Percentiles rank a stretch among this genome's conserved stretches.
These are phyloP conservation scores for Acacia acuminata DNA, from an alignment of 306 rosid genomes.

Conservation along the genomic window DNA sequence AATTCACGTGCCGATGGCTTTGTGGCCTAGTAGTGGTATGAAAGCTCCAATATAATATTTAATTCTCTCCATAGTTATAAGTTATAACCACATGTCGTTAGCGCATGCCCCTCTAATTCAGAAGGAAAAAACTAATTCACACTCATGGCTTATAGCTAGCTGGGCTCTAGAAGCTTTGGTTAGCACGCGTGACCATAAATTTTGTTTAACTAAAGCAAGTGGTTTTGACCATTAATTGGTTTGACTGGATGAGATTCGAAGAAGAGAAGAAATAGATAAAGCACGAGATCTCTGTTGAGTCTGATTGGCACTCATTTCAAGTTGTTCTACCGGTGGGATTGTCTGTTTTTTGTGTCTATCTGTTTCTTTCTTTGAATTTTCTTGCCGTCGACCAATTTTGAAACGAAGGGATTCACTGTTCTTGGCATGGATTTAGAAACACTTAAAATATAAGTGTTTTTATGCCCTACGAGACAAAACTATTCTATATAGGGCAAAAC, in stretches of 20 bases:
- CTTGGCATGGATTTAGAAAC: constrained; percentile 55
- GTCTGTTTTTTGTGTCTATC: constrained; percentile 75
- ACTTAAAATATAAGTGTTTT: too few species aligned
- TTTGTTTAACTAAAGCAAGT: constrained; percentile 88
- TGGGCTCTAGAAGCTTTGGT: constrained; percentile 77
- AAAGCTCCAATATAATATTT: too few species aligned
- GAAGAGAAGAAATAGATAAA: constrained; percentile 42
- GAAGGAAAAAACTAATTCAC: constrained; percentile 46
- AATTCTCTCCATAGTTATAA: too few species aligned
- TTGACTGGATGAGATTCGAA: constrained; percentile 82
- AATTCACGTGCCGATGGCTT: too few species aligned
- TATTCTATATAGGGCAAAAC: too few species aligned
- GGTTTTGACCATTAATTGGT: constrained; percentile 66
- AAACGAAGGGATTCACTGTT: constrained; percentile 77
- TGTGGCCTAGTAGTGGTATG: too few species aligned
- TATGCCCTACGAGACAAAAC: too few species aligned
- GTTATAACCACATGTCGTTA: too few species aligned
- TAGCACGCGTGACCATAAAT: constrained; percentile 64
- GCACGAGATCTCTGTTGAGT: constrained; percentile 65
- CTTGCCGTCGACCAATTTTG: constrained; percentile 74
- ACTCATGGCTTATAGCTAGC: constrained; percentile 55
- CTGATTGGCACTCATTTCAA: constrained; percentile 66
- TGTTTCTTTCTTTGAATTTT: constrained; percentile 84
- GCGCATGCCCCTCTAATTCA: too few species aligned
- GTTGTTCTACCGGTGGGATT: constrained; percentile 68